Conservation (phyloP, 441 rosid species). For the Daphne laureola region DNA sequence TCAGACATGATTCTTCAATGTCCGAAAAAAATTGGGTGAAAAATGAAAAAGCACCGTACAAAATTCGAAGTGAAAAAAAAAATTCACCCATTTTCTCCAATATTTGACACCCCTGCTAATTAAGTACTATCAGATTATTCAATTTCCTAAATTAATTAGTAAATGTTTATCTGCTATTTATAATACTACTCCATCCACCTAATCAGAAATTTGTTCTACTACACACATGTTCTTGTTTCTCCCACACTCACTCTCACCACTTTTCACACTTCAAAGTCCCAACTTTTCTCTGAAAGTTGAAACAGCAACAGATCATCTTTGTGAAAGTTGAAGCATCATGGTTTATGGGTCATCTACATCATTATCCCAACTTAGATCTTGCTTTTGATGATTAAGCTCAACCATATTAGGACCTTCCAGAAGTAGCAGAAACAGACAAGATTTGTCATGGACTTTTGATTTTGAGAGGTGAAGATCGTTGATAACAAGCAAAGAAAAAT, state of each 20-base stretch:
- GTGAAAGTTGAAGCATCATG: slow-evolving; percentile 13
- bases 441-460: slow-evolving; percentile 13
- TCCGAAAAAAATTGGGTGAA: no score
- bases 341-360: slow-evolving; percentile 21
- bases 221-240: not conserved
- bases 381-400: slow-evolving; percentile 27
- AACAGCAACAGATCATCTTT: slow-evolving; percentile 24
- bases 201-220: not conserved
- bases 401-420: slow-evolving; percentile 26
- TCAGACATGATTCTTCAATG: no score
- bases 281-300: slow-evolving; percentile 18
- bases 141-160: no score
- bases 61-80: no score
- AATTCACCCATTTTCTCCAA: no score
- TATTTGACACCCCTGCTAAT: no score
- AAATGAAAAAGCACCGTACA: no score
- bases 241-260: not conserved
- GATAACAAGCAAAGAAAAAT: not conserved
- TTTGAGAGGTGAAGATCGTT: slow-evolving; percentile 18
- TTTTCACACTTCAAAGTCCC: slow-evolving; percentile 5
- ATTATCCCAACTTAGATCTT: slow-evolving; percentile 8
- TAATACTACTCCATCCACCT: no score
- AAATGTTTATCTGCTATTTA: no score
- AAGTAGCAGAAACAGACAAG: slow-evolving; percentile 39
- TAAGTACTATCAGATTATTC: no score